Evolutionary conservation across 768 basidiomycete genomes (phyloP).

Genomic region (Rhizopogon vulgaris): DNA sequence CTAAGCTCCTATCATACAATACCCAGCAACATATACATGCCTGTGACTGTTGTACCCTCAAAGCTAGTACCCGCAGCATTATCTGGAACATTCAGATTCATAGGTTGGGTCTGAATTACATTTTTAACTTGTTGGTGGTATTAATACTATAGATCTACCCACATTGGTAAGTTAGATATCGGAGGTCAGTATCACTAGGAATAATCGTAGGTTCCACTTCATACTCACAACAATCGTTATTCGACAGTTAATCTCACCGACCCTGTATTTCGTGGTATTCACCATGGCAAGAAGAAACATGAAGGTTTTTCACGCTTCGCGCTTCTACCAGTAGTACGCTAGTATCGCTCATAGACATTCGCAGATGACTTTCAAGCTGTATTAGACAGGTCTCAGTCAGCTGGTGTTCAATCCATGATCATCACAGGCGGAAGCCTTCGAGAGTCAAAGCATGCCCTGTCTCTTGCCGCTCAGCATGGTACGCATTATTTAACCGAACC

Average conservation of each 20-base stretch:
- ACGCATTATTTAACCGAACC: slow-evolving; percentile 6
- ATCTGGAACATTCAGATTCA: slow-evolving; percentile 22
- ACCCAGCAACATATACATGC: slow-evolving; percentile 10
- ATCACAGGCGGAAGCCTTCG: slow-evolving; percentile 69
- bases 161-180: slow-evolving; percentile 31
- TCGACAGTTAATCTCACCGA: slow-evolving; percentile 48
- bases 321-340: background rate
- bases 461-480: slow-evolving; percentile 56
- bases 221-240: background rate
- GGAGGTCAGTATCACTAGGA: slow-evolving; percentile 23
- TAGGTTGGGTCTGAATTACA: slow-evolving; percentile 17
- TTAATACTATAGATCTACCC: background rate
- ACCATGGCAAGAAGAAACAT: slow-evolving; percentile 46
- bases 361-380: slow-evolving; percentile 61
- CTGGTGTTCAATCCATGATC: slow-evolving; percentile 66
- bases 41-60: slow-evolving; percentile 18
- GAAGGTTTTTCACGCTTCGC: slow-evolving; percentile 29
- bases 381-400: slow-evolving; percentile 45
- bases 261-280: slow-evolving; percentile 47
- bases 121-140: slow-evolving; percentile 1
- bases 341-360: background rate
- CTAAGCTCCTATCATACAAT: no score
- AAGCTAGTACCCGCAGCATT: slow-evolving; percentile 12
- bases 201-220: background rate
- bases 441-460: slow-evolving; percentile 56